These are phyloP conservation scores for Gynochthodes officinalis DNA, from an alignment of 257 asterid genomes.

Conservation along the genomic window DNA sequence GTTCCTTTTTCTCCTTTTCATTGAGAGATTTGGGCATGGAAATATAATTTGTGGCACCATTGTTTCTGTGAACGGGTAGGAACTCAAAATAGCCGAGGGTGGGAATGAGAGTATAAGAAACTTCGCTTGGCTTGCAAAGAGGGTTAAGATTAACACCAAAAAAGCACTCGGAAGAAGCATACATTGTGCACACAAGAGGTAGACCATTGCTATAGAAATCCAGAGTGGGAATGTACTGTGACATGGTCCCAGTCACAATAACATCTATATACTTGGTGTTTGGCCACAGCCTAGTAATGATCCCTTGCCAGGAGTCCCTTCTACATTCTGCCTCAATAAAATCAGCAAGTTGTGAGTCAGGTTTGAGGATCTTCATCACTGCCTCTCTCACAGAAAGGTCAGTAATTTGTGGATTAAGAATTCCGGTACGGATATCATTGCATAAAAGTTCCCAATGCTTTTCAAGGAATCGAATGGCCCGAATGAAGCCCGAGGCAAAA, in stretches of 20 bases:
- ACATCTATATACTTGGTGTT: conserved; percentile 82
- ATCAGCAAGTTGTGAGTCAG: conserved; percentile 63
- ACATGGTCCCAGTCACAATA: conserved; percentile 94
- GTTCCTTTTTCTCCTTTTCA: conserved; percentile 60
- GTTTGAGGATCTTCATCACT: conserved; percentile 45
- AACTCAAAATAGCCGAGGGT: conserved; percentile 82
- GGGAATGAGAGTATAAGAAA: conserved; percentile 81
- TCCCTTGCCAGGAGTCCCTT: conserved; percentile 67
- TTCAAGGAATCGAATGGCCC: conserved; percentile 76
- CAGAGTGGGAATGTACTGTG: conserved; percentile 83
- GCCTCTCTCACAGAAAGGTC: conserved; percentile 57
- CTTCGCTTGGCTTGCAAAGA: conserved; percentile 71
- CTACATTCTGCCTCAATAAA: conserved; percentile 59
- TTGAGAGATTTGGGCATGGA: conserved; percentile 47
- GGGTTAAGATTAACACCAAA: conserved; percentile 89
- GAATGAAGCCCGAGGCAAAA: conserved; percentile 87
- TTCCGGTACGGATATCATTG: conserved; percentile 64
- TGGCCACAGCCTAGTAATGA: conserved; percentile 80
- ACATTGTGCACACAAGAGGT: conserved; percentile 91
- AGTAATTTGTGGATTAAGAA: conserved; percentile 46
- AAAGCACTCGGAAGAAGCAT: conserved; percentile 92
- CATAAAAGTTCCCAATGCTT: conserved; percentile 68
- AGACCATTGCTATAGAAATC: conserved; percentile 78
- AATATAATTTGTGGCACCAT: conserved; percentile 29
- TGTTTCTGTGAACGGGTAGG: conserved; percentile 56